Evolutionary conservation across 495 filamentous ascomycete genomes (phyloP).

Genomic region (Annulohypoxylon bovei): DNA sequence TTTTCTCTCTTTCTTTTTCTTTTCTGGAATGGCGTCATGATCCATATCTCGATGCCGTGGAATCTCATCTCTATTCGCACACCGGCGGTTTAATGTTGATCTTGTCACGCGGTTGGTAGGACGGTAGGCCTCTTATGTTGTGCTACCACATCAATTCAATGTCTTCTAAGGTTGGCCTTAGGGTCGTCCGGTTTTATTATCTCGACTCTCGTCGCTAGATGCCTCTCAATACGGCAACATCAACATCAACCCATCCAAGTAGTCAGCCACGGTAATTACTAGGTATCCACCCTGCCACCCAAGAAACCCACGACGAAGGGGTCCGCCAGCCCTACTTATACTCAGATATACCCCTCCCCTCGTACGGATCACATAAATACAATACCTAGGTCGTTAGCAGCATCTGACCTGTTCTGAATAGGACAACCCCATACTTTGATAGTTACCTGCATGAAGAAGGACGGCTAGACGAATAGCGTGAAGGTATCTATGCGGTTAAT

Average conservation of each 20-base stretch:
- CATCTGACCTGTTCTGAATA: neutral
- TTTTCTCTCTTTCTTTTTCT: too few relatives aligned
- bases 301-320: too few relatives aligned
- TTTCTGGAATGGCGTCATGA: too few relatives aligned
- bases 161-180: too few relatives aligned
- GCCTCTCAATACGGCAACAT: neutral
- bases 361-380: too few relatives aligned
- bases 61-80: too few relatives aligned
- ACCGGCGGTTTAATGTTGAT: too few relatives aligned
- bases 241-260: neutral
- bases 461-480: neutral
- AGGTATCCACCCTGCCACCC: too few relatives aligned
- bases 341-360: too few relatives aligned
- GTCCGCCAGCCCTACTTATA: too few relatives aligned
- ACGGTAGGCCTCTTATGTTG: neutral
- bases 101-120: neutral
- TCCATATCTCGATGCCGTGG: too few relatives aligned
- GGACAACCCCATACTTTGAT: neutral
- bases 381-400: neutral
- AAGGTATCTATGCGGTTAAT: neutral
- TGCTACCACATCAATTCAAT: neutral
- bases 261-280: too few relatives aligned
- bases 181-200: neutral
- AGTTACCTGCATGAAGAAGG: neutral
- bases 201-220: constrained; percentile 1